A percentile compares a stretch with the other conserved stretches of the same genome.
Conservation (phyloP, 306 rosid species). For the apple (Malus domestica) region ASM211411v1 NC_041795.1:31505001-31505500, state of each 20-base stretch:
- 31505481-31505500: conserved; percentile 88
- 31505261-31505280: neutral
- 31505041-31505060: conserved; percentile 54
- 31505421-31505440: too few species aligned
- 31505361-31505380: too few species aligned
- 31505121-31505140: conserved; percentile 17
- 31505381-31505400: too few species aligned
- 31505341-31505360: neutral
- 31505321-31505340: neutral
- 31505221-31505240: neutral
- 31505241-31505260: neutral
- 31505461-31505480: conserved; percentile 83
- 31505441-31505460: conserved; percentile 55
- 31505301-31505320: neutral
- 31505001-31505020: conserved; percentile 78
- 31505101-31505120: conserved; percentile 69
- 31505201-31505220: neutral
- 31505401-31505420: too few species aligned
- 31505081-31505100: conserved; percentile 77
- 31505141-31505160: neutral
- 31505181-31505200: neutral
- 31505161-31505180: neutral
- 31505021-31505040: conserved; percentile 84
- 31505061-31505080: conserved; percentile 64
- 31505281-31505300: neutral